Evolutionary conservation across 768 basidiomycete genomes (phyloP).

Genomic region (Xanthoconium purpureum): DNA sequence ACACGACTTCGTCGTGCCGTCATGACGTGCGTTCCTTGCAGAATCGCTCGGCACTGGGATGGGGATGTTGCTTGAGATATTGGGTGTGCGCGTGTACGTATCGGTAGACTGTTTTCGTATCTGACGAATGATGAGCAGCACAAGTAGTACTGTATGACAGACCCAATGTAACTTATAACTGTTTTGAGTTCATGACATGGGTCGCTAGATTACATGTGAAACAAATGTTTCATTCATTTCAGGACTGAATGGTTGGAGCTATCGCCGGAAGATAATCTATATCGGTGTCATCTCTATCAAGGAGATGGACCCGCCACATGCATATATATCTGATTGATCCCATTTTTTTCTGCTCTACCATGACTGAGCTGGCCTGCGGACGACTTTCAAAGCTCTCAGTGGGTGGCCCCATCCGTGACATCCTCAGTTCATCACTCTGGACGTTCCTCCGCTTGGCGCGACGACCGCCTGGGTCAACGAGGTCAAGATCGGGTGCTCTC

Average conservation of each 20-base stretch:
- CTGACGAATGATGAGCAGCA: background rate
- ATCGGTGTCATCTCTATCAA: no score
- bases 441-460: background rate
- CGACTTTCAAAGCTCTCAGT: no score
- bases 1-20: background rate
- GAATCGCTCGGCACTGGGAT: background rate
- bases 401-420: background rate
- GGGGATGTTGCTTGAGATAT: no score
- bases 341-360: background rate
- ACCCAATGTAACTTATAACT: background rate
- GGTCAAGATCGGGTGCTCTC: background rate
- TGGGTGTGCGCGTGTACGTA: background rate
- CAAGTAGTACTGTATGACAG: background rate
- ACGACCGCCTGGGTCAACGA: background rate
- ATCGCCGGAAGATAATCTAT: no score
- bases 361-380: background rate
- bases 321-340: no score
- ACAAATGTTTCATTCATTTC: no score
- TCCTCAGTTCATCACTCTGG: background rate
- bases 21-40: background rate
- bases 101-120: background rate
- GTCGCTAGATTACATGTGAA: no score
- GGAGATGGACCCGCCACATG: no score
- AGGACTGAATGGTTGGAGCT: no score
- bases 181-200: no score